Percentiles rank a stretch among this genome's conserved stretches.
Conservation (phyloP, 192 early-diverging fungal species). For the Spizellomyces sp. region DNA sequence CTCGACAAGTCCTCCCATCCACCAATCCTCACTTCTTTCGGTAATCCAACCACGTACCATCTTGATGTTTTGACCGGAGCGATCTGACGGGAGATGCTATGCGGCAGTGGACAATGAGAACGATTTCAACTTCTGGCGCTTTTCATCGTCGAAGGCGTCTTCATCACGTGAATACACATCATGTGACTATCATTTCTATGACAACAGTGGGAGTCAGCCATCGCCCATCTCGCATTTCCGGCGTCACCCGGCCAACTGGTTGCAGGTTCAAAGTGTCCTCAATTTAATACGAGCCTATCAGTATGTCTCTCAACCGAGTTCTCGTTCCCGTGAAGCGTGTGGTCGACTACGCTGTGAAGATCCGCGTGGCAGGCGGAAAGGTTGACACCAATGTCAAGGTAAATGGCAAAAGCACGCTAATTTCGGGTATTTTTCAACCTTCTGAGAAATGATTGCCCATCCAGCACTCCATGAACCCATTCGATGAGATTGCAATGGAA, state of each 20-base stretch:
- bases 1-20: not conserved
- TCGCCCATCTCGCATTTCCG: too few species aligned
- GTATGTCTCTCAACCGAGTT: conserved; percentile 34
- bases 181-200: too few species aligned
- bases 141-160: too few species aligned
- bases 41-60: not conserved
- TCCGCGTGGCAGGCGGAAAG: conserved; percentile 88
- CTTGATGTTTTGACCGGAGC: not conserved
- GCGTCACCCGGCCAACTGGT: too few species aligned
- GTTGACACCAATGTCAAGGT: conserved; percentile 94
- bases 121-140: too few species aligned
- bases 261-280: too few species aligned
- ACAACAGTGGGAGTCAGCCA: too few species aligned
- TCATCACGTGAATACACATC: too few species aligned
- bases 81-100: conserved; percentile 9
- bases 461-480: conserved; percentile 97
- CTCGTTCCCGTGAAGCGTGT: conserved; percentile 96
- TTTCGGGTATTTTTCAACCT: too few species aligned
- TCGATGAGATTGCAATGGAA: conserved; percentile 99
- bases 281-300: too few species aligned
- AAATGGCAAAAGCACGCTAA: not conserved
- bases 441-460: not conserved
- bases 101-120: not conserved
- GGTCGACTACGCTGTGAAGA: conserved; percentile 98
- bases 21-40: not conserved